Evolutionary conservation across 257 asterid genomes (phyloP), one percentile per base, ranked within the genome.

Genomic region (Striga asiatica): DNA sequence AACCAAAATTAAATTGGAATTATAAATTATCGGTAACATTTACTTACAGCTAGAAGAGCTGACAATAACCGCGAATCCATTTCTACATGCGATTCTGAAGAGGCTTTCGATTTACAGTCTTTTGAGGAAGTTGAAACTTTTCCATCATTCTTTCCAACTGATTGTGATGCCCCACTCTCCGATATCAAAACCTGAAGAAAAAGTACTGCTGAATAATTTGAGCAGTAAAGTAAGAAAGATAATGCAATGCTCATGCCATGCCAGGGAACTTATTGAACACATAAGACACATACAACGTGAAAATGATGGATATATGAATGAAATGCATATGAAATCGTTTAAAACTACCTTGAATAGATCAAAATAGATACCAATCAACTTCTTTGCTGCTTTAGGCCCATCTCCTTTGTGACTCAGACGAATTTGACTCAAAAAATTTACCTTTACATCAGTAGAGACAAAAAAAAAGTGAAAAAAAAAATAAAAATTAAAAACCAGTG

Each of bases 31-130:
- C n/a, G n/a, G n/a, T n/a, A n/a, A n/a, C n/a, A n/a, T 32, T 31
- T 47, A 82, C 95, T 69, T 34, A 92, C 97, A 39, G 91, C 79
- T 67, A 88, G 71, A 60, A 92, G 86, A 60, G 91, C 94, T 50
- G 95, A 82, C 29, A 92, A 69, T 58, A 92, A 70, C 42, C 95
- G 97, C 4, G 99, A 92, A 73, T 92, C 99, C 99, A 92, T 84
- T 79, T 78, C 97, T 50, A 84, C 68, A 54, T 77, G 95, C 6
- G 84, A 51, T 59, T 77, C 82, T 13, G 82, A 42, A 19, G 74
- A 39, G 55, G 68, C 72, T 27, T 82, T 75, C 11, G 21, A 24
- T 71, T 78, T 65, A 47, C 68, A 74, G 54, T 74, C 78, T 60
- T 82, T 82, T 49, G 68, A 60, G 41, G 79, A 66, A 45, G 41